These are phyloP conservation scores for Fusarium mangiferae DNA, from an alignment of 2,329 filamentous ascomycete species.

Conservation along the genomic window DNA sequence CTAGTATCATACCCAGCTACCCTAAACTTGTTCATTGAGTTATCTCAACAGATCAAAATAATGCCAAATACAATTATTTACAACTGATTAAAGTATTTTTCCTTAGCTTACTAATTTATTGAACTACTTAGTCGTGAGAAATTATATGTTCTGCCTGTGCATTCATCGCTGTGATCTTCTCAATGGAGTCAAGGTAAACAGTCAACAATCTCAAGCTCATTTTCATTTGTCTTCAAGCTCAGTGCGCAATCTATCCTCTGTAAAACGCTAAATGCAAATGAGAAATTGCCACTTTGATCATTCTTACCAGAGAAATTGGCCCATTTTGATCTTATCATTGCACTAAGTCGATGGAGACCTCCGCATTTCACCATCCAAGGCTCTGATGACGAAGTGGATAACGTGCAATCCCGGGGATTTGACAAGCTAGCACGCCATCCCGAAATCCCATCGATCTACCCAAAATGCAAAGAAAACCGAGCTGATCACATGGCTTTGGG, in stretches of 20 bases:
- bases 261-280: fast-evolving
- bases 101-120: fast-evolving
- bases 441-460: neutral
- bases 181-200: too few relatives aligned
- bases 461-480: neutral
- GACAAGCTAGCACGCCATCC: constrained; percentile 12
- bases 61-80: neutral
- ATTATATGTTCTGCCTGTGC: fast-evolving
- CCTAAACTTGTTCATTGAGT: neutral
- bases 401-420: neutral
- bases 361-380: neutral
- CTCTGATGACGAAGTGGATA: constrained; percentile 2
- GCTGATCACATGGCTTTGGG: neutral
- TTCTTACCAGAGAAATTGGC: fast-evolving
- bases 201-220: too few relatives aligned
- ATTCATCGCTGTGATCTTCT: neutral
- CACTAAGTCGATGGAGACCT: neutral
- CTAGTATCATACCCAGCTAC: too few relatives aligned
- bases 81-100: too few relatives aligned
- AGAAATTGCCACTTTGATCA: fast-evolving
- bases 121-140: fast-evolving
- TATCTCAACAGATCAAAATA: fast-evolving
- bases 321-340: fast-evolving
- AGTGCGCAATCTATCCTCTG: too few relatives aligned
- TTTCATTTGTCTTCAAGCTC: too few relatives aligned